Percentiles rank a stretch among this genome's conserved stretches.
Evolutionary conservation across 805 yeast genomes (phyloP).

Genomic region (Ogataea haglerorum): DNA sequence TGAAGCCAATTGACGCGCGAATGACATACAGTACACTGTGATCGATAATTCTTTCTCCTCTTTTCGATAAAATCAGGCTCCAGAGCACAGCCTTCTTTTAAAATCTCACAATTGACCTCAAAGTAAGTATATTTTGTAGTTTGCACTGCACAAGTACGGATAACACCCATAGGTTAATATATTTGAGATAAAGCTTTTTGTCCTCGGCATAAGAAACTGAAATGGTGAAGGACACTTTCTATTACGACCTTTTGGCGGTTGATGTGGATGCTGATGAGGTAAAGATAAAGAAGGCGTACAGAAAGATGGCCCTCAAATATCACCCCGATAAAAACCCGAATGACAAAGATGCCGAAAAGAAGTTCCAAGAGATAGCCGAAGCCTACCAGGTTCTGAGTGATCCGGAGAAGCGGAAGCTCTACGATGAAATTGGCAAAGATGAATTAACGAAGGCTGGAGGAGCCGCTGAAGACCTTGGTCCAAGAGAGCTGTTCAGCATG

Average conservation of each 20-base stretch:
- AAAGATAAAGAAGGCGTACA: conserved; percentile 75
- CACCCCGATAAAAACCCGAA: conserved; percentile 83
- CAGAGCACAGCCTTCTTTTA: background rate
- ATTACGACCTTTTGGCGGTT: conserved; percentile 66
- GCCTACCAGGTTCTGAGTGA: conserved; percentile 79
- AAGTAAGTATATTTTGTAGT: background rate
- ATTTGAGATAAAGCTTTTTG: no score
- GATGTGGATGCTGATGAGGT: conserved; percentile 54
- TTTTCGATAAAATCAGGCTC: background rate
- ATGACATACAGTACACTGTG: background rate
- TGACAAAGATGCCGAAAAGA: conserved; percentile 70
- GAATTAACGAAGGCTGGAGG: conserved; percentile 41
- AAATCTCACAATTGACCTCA: background rate
- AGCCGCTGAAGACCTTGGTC: conserved; percentile 68
- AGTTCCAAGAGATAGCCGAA: conserved; percentile 60
- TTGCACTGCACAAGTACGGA: background rate
- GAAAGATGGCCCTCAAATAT: conserved; percentile 69
- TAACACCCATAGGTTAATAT: no score
- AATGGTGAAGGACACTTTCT: conserved; percentile 75
- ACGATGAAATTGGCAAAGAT: conserved; percentile 74
- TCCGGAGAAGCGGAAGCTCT: conserved; percentile 57
- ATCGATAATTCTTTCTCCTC: background rate
- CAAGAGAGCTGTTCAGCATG: conserved; percentile 64
- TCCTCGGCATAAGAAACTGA: background rate
- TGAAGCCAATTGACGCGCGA: background rate